These are phyloP conservation scores for Ceraceosorus bombacis DNA, from an alignment of 1,284 basidiomycete species.

Conservation along the genomic window DNA sequence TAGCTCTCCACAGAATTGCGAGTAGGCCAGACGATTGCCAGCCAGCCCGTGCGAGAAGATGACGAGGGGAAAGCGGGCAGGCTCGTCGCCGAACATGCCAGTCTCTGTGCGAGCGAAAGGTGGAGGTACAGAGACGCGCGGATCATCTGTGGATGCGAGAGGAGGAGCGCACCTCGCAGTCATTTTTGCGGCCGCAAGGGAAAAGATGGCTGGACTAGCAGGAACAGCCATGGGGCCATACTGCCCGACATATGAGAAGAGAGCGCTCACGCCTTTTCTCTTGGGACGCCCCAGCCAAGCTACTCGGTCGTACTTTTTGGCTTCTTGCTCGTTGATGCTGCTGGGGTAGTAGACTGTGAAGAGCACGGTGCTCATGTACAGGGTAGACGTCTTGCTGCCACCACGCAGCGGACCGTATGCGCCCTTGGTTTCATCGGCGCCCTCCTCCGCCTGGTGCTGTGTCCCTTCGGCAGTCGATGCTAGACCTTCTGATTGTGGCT, in stretches of 20 bases:
- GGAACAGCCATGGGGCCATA: conserved; percentile 28
- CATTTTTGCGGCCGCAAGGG: conserved; percentile 19
- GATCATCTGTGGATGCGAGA: conserved; percentile 23
- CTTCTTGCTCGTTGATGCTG: conserved; percentile 10
- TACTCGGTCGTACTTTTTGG: conserved; percentile 17
- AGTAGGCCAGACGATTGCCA: conserved; percentile 37
- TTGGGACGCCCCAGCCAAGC: conserved; percentile 35
- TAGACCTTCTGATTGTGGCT: conserved; percentile 3
- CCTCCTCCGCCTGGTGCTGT: neutral
- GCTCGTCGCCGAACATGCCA: conserved; percentile 22
- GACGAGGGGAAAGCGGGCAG: conserved; percentile 30
- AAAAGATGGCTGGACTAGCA: conserved; percentile 26
- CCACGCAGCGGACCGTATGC: conserved; percentile 19
- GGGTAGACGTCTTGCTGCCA: conserved; percentile 22
- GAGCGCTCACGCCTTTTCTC: conserved; percentile 18
- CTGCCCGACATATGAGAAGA: conserved; percentile 32
- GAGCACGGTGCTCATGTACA: conserved; percentile 36
- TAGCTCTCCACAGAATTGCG: conserved; percentile 36
- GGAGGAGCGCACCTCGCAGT: conserved; percentile 24
- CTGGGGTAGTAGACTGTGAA: conserved; percentile 39
- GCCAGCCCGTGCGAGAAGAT: conserved; percentile 40
- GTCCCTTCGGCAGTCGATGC: neutral
- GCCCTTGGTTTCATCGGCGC: neutral
- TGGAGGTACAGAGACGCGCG: conserved; percentile 8
- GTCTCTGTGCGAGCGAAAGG: conserved; percentile 10